Base-by-base conservation (phyloP, 139 green algal species). In the Tetradesmus obliquus region DNA sequence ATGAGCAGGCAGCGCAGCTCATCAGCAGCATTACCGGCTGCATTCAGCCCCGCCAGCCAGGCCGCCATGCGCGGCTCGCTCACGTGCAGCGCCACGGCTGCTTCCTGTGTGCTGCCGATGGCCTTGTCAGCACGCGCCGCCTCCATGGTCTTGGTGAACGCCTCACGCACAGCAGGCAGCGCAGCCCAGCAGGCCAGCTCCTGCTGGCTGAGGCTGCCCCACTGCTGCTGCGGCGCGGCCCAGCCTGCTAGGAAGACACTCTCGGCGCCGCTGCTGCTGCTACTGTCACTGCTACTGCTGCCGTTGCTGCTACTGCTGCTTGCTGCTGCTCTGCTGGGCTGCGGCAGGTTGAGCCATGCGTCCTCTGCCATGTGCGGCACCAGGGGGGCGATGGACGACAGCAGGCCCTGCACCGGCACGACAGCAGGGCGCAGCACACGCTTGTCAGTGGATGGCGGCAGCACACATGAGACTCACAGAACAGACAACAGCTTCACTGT, bases 291-390 rank as follows among this genome's bases (percentile, higher is more conserved):
- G 66, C 66, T 76, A 19, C 66, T 24, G 66, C n/a, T 76, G 12
- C 66, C 32, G 32, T 45, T 76, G 60, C 60, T 71, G 60, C 60
- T 15, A 19, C 8, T 71, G 66, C 66, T 76, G 66, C 66, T 76
- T 24, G 66, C 15, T 76, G 66, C 66, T 76, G 66, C 66, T 76
- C 66, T 76, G 32, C 83, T 90, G 66, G 84, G 82, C 82, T 89
- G 83, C 8, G 86, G 90, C 89, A 98, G 91, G 83, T 91, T 94
- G 81, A 97, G 94, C 97, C 97, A 99, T 57, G 97, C 98, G 91
- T 99, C 98, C 94, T 99, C 98, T 3, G 98, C 98, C 96, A 99
- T 96, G 94, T 99, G 98, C 3, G 98, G 98, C 69, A 97, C 89
- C 13, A 99, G 57, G 12, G 98, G 98, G 12, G 97, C 96, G 69